phyloP scores from a whole-genome alignment of 345 rosid genomes.

The Eucalyptus marginata region DNA sequence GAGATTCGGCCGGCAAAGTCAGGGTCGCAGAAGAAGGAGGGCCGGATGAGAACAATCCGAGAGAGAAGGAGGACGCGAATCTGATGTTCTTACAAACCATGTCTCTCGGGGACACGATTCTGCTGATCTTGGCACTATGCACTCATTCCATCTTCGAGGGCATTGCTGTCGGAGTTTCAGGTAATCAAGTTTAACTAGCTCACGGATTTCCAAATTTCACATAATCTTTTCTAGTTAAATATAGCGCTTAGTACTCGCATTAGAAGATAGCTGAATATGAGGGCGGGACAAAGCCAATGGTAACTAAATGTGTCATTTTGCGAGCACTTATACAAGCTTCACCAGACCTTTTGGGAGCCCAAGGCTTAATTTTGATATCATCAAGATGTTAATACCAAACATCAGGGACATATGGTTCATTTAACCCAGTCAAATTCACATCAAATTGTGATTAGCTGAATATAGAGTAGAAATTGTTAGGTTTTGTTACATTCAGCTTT shows the following conservation, averaged over 20 bases:
- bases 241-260: background rate
- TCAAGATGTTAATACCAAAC: background rate
- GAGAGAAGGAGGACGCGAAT: conserved; percentile 1
- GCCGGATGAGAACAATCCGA: background rate
- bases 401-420: background rate
- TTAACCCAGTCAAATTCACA: background rate
- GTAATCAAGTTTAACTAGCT: conserved; percentile 5
- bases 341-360: background rate
- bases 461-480: background rate
- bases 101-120: conserved; percentile 53
- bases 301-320: background rate
- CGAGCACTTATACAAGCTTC: background rate
- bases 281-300: background rate
- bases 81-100: conserved; percentile 29
- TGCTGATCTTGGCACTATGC: conserved; percentile 65
- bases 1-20: background rate
- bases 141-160: conserved; percentile 88
- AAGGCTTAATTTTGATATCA: background rate
- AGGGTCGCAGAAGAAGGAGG: conserved; percentile 21
- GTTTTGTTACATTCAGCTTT: background rate
- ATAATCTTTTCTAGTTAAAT: background rate
- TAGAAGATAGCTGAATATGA: background rate
- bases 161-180: conserved; percentile 77
- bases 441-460: background rate
- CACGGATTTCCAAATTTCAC: background rate